Percentiles rank a stretch among this genome's conserved stretches.
Evolutionary conservation across 2,329 filamentous ascomycete genomes (phyloP).

Genomic region (Claviceps humidiphila): DNA sequence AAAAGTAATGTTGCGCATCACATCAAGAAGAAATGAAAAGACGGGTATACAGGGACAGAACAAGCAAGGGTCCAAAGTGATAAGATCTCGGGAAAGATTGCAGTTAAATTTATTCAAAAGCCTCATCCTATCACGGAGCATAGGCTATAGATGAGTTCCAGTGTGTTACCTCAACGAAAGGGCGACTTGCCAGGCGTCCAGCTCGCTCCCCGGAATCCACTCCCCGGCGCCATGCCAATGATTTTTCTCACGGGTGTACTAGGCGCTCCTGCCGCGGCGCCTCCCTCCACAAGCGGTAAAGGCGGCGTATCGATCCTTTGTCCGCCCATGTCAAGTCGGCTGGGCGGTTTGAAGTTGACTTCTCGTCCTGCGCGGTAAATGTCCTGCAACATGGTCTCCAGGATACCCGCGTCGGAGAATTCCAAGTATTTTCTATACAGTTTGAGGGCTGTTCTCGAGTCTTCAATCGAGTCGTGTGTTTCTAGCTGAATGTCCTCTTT

Average conservation of each 20-base stretch:
- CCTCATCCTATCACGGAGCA: too few relatives aligned
- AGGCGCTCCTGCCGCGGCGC: slow-evolving; percentile 17
- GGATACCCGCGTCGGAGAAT: slow-evolving; percentile 71
- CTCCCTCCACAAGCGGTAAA: slow-evolving; percentile 21
- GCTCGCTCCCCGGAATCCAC: slow-evolving; percentile 24
- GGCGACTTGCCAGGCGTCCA: slow-evolving; percentile 36
- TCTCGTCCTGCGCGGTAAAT: slow-evolving; percentile 51
- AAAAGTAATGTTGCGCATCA: too few relatives aligned
- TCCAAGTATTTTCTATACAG: slow-evolving; percentile 84
- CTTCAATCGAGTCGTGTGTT: slow-evolving; percentile 90
- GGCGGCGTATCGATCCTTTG: slow-evolving; percentile 43
- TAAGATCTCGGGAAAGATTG: too few relatives aligned
- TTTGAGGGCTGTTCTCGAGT: slow-evolving; percentile 79
- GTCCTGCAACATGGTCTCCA: slow-evolving; percentile 73
- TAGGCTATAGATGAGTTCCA: too few relatives aligned
- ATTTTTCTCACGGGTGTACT: slow-evolving; percentile 35
- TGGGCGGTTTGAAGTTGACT: slow-evolving; percentile 37
- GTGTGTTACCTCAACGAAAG: slow-evolving; percentile 11
- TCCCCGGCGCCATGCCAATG: slow-evolving; percentile 18
- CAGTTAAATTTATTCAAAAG: too few relatives aligned
- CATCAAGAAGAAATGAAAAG: too few relatives aligned
- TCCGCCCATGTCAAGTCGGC: slow-evolving; percentile 30
- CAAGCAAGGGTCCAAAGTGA: too few relatives aligned
- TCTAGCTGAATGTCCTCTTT: slow-evolving; percentile 89
- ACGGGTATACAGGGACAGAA: too few relatives aligned